Evolutionary conservation across 1,284 basidiomycete genomes (phyloP).

Genomic region (Cystobasidium pallidum): DNA sequence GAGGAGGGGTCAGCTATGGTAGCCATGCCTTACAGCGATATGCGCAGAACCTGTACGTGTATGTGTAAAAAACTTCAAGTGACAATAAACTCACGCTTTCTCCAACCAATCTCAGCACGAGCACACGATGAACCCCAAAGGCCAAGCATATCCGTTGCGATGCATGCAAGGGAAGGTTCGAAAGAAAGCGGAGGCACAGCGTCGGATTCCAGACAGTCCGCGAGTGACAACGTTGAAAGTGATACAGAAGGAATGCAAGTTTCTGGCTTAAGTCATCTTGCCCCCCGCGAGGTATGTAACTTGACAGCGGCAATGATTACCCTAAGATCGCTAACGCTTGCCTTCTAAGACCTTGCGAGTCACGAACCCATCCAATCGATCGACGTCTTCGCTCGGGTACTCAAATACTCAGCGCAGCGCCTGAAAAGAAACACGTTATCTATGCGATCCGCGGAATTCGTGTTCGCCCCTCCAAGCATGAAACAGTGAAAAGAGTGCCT

Average conservation of each 20-base stretch:
- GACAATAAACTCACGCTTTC: too few relatives aligned
- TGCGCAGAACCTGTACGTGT: neutral
- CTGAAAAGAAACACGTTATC: neutral
- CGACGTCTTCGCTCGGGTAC: constrained; percentile 1
- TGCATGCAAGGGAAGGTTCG: constrained; percentile 8
- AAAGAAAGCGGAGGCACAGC: constrained; percentile 1
- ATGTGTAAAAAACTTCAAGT: neutral
- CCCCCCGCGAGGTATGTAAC: constrained; percentile 24
- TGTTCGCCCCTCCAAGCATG: too few relatives aligned
- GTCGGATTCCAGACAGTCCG: constrained; percentile 3
- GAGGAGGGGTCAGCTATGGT: constrained; percentile 26
- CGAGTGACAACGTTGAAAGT: constrained; percentile 37
- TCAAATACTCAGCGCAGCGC: constrained; percentile 7
- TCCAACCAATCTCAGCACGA: constrained; percentile 2
- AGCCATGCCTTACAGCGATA: constrained; percentile 32
- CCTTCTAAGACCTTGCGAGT: constrained; percentile 13
- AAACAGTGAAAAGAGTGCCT: too few relatives aligned
- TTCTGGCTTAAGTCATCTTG: constrained; percentile 27
- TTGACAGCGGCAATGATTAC: too few relatives aligned
- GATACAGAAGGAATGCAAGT: constrained; percentile 42
- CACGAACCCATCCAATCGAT: constrained; percentile 22
- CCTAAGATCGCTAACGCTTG: neutral
- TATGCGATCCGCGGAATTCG: too few relatives aligned
- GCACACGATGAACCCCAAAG: constrained; percentile 3
- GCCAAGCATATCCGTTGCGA: neutral